These are phyloP conservation scores for Somion occarium DNA, from an alignment of 1,284 basidiomycete genomes.

Conservation along the genomic window DNA sequence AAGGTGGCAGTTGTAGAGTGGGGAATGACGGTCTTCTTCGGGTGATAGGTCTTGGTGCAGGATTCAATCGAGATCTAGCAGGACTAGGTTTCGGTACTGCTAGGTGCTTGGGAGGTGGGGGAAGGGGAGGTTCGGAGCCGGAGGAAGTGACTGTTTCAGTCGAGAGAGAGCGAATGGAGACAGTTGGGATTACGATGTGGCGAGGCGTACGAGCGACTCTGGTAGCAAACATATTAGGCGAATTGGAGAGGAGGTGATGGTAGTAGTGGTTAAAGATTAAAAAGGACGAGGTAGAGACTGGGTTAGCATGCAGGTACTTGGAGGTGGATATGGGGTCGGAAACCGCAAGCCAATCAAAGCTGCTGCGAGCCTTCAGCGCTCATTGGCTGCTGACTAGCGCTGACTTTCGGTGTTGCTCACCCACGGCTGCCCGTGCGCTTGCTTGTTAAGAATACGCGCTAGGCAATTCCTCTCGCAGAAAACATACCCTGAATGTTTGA, in stretches of 20 bases:
- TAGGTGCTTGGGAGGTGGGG: slow-evolving; percentile 25
- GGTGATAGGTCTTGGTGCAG: slow-evolving; percentile 48
- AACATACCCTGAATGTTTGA: no score
- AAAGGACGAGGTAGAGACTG: background rate
- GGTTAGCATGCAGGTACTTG: background rate
- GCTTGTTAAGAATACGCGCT: no score
- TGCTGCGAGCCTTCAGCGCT: no score
- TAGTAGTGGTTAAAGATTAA: background rate
- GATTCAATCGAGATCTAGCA: slow-evolving; percentile 35
- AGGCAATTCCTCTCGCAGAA: no score
- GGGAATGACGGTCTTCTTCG: slow-evolving; percentile 37
- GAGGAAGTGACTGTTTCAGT: slow-evolving; percentile 40
- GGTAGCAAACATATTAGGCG: slow-evolving; percentile 21
- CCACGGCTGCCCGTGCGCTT: no score
- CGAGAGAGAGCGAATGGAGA: slow-evolving; percentile 39
- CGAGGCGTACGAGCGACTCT: slow-evolving; percentile 11
- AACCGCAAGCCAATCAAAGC: no score
- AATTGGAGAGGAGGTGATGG: no score
- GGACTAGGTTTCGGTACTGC: slow-evolving; percentile 19
- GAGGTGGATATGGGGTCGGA: background rate
- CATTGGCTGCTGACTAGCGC: no score
- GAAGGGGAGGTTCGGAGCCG: slow-evolving; percentile 26
- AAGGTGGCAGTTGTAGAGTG: slow-evolving; percentile 62
- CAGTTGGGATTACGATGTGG: slow-evolving; percentile 17
- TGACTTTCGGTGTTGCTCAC: no score